Evolutionary conservation across 495 filamentous ascomycete genomes (phyloP), one percentile per base, ranked within the genome.

Genomic region (Penicillium daleae): DNA sequence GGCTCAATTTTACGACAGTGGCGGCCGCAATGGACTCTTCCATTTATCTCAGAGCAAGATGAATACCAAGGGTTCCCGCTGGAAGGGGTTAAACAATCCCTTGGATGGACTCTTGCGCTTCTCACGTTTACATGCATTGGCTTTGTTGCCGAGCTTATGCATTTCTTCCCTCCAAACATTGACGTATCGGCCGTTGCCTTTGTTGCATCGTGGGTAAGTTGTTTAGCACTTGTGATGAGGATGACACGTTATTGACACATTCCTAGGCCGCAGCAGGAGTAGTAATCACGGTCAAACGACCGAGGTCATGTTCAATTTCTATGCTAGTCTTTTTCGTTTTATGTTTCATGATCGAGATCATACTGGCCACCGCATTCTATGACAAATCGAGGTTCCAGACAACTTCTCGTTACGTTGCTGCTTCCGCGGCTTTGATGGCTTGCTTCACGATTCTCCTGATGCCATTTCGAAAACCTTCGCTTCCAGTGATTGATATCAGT

Each of bases 401-500:
- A 26, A 64, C 80, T 57, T 67, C 80, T 19, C 73, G 76, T 26
- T 72, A 80, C 42, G 56, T 82, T 24, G 75, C 78, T 3, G 72
- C 81, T 13, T 56, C 73, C 0, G 68, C 82, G 12, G 80, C 83
- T 3, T 46, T 85, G 9, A 57, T 64, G 10, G 75, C 65, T 9
- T 76, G 88, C 40, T 49, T 79, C 12, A 61, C 85, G 15, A 87
- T 92, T 54, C 69, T 91, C 22, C 70, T 80, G 21, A 94, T 93
- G 90, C 91, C 92, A 19, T 72, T 93, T 61, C 83, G 91, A 56
- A 80, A 89, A 52, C 83, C 86, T 10, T 69, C 71, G 0, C 69
- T 89, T n/a, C 77, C 84, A 26, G 74, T 72, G n/a, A 73, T 82
- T 3, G 84, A 85, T 7, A 92, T 94, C 56, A 85, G 87, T 62